A percentile compares a stretch with the other conserved stretches of the same genome.
phyloP scores from a whole-genome alignment of 1,139 yeast species.

The Debaryomyces robertsiae region DNA sequence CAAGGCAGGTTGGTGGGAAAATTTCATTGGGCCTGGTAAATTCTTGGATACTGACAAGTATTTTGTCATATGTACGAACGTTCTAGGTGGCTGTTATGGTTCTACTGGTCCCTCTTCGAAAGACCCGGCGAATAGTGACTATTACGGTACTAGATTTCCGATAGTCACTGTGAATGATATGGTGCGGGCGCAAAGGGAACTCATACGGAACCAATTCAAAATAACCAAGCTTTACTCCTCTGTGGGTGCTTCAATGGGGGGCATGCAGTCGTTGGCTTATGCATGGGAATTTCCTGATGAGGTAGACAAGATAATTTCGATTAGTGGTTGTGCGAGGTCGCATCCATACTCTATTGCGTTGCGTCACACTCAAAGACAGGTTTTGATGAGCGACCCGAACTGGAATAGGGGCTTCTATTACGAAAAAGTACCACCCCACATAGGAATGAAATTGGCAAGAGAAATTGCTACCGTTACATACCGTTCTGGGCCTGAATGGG shows the following conservation, averaged over 20 bases:
- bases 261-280: constrained; percentile 91
- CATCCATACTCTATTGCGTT: constrained; percentile 94
- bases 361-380: constrained; percentile 92
- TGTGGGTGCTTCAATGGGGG: constrained; percentile 95
- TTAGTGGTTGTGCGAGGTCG: constrained; percentile 90
- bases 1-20: constrained; percentile 95
- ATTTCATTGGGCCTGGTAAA: constrained; percentile 82
- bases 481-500: constrained; percentile 98
- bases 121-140: constrained; percentile 67
- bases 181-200: constrained; percentile 83
- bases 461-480: constrained; percentile 94
- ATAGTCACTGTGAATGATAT: constrained; percentile 83
- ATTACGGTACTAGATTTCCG: constrained; percentile 88
- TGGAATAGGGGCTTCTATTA: constrained; percentile 94
- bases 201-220: constrained; percentile 62
- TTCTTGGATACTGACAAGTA: constrained; percentile 79
- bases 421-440: constrained; percentile 79
- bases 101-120: constrained; percentile 89
- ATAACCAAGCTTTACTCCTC: constrained; percentile 71
- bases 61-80: constrained; percentile 86
- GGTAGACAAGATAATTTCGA: constrained; percentile 71
- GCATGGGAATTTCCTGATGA: constrained; percentile 81
- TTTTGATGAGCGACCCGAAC: constrained; percentile 89
- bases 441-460: constrained; percentile 92
- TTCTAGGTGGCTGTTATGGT: constrained; percentile 92